These are phyloP conservation scores for Hypoxylon sp. DNA, from an alignment of 2,329 filamentous ascomycete species.

Conservation along the genomic window DNA sequence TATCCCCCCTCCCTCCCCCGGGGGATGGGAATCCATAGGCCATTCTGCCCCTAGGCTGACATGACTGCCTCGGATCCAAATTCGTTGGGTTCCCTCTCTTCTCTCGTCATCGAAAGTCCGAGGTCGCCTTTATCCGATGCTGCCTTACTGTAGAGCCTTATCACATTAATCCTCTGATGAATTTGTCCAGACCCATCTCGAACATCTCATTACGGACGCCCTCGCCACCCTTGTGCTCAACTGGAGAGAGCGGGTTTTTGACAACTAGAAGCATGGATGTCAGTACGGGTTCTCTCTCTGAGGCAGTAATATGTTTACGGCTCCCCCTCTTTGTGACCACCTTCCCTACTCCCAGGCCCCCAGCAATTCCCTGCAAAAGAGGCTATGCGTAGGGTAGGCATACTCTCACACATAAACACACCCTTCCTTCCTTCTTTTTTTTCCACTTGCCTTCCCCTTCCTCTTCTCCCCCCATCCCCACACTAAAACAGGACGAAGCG, in stretches of 20 bases:
- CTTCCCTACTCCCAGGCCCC: background rate
- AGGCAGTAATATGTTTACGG: background rate
- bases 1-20: background rate
- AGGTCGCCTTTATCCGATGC: background rate
- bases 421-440: background rate
- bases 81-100: background rate
- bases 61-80: background rate
- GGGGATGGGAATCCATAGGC: background rate
- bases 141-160: background rate
- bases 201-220: slow-evolving; percentile 81
- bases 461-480: background rate
- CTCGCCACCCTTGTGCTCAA: slow-evolving; percentile 77
- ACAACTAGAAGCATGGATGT: slow-evolving; percentile 65
- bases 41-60: background rate
- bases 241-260: slow-evolving; percentile 78
- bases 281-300: slow-evolving; percentile 37
- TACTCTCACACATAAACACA: background rate
- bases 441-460: background rate
- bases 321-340: background rate
- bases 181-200: slow-evolving; percentile 81
- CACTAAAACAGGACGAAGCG: background rate
- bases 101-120: background rate
- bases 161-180: slow-evolving; percentile 77
- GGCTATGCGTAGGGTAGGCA: background rate
- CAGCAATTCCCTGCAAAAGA: background rate